phyloP scores from a whole-genome alignment of 2,329 filamentous ascomycete species.

The Fusarium virguliforme region DNA sequence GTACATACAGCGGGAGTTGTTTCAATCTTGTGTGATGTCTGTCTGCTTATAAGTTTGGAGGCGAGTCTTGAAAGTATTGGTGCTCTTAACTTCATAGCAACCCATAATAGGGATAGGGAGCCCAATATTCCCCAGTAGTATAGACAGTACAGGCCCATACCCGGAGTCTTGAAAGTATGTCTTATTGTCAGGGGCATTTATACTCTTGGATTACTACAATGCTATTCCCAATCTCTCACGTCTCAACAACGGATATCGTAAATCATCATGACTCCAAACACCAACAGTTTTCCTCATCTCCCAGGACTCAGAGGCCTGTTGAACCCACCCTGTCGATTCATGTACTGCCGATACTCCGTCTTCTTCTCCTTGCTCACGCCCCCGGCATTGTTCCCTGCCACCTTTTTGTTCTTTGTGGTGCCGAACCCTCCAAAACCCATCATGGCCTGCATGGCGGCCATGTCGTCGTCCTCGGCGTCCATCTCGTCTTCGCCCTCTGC shows the following conservation, averaged over 20 bases:
- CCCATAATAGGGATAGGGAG: too few species aligned
- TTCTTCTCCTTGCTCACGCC: constrained; percentile 93
- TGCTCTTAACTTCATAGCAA: too few species aligned
- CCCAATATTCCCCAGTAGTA: too few species aligned
- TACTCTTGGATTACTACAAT: neutral
- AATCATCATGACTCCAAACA: constrained; percentile 4
- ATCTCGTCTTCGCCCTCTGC: constrained; percentile 44
- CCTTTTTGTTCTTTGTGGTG: constrained; percentile 89
- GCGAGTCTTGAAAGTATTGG: too few species aligned
- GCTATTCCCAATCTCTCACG: neutral
- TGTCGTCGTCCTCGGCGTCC: constrained; percentile 72
- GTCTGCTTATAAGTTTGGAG: neutral
- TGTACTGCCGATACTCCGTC: constrained; percentile 96
- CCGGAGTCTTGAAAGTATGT: neutral
- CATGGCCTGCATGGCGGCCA: constrained; percentile 83
- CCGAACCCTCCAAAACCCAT: constrained; percentile 94
- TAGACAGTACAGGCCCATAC: too few species aligned
- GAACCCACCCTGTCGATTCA: constrained; percentile 88
- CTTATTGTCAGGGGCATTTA: neutral
- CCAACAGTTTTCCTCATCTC: neutral
- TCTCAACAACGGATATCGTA: constrained; percentile 17
- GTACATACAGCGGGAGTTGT: constrained; percentile 45
- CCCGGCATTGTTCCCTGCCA: constrained; percentile 88
- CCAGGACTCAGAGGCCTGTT: constrained; percentile 80
- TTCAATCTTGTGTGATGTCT: constrained; percentile 23